Percentiles rank a stretch among this genome's conserved stretches.
Conservation (phyloP, 352 stramenopile species). For the Pythium vanterpoolii region DNA sequence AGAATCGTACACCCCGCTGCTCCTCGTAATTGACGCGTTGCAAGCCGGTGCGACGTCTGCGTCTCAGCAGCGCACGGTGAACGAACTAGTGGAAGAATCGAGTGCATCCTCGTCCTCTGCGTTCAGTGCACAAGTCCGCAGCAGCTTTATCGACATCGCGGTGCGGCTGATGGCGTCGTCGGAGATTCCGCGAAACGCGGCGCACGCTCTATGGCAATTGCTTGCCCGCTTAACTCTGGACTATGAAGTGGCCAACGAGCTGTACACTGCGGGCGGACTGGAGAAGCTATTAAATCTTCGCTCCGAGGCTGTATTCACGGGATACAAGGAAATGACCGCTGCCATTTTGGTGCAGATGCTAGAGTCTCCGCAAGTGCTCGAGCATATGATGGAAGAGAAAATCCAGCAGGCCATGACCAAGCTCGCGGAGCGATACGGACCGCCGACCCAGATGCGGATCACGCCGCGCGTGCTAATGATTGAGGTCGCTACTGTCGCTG, state of each 20-base stretch:
- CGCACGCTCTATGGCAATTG: conserved; percentile 76
- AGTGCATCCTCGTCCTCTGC: conserved; percentile 1
- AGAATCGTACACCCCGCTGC: conserved; percentile 48
- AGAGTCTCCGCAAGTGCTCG: conserved; percentile 79
- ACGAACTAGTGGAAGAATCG: background rate
- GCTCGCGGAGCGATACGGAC: conserved; percentile 62
- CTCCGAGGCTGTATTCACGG: conserved; percentile 42
- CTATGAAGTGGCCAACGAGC: conserved; percentile 66
- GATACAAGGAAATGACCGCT: conserved; percentile 74
- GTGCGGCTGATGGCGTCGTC: conserved; percentile 18
- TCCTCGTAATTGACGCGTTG: conserved; percentile 68
- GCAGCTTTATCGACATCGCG: conserved; percentile 18
- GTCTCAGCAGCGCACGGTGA: background rate
- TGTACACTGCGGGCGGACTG: conserved; percentile 48
- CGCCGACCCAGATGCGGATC: conserved; percentile 75
- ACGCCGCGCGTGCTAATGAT: conserved; percentile 77
- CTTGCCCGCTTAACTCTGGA: conserved; percentile 62
- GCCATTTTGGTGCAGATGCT: conserved; percentile 68
- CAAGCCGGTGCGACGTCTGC: conserved; percentile 8
- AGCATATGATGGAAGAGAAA: conserved; percentile 86
- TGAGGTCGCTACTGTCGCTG: conserved; percentile 66
- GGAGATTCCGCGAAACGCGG: conserved; percentile 29
- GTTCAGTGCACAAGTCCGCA: conserved; percentile 4
- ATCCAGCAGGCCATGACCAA: conserved; percentile 77
- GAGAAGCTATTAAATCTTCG: conserved; percentile 57